Conservation (phyloP, 768 basidiomycete genomes). For the Hysterangium stoloniferum region DNA sequence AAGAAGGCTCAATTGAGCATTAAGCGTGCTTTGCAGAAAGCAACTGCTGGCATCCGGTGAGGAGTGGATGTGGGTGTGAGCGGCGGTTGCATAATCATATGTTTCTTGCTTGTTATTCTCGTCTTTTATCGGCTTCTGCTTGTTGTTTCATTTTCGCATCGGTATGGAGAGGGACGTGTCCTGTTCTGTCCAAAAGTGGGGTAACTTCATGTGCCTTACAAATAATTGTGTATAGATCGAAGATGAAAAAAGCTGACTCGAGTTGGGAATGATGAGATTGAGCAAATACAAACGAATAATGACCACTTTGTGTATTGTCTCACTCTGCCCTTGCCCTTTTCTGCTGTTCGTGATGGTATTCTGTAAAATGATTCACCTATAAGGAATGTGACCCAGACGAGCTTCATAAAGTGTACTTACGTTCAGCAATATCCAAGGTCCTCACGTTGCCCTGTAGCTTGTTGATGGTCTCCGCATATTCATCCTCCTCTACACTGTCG, state of each 20-base stretch:
- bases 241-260: too few species aligned
- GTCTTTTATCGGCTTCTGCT: neutral
- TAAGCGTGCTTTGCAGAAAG: slow-evolving; percentile 97
- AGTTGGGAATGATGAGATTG: too few species aligned
- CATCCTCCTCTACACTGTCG: slow-evolving; percentile 96
- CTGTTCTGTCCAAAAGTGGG: neutral
- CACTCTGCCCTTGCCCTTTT: too few species aligned
- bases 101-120: neutral
- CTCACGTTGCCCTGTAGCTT: slow-evolving; percentile 83
- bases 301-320: too few species aligned
- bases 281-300: too few species aligned
- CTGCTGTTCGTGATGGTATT: slow-evolving; percentile 13
- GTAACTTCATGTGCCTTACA: too few species aligned
- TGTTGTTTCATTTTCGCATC: neutral
- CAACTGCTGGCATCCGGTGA: slow-evolving; percentile 83
- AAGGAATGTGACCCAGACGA: neutral
- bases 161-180: too few species aligned
- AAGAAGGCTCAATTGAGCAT: slow-evolving; percentile 93
- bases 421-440: slow-evolving; percentile 81
- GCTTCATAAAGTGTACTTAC: slow-evolving; percentile 41
- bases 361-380: neutral
- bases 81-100: too few species aligned
- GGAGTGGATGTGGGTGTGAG: too few species aligned
- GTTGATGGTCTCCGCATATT: slow-evolving; percentile 92
- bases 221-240: neutral